Percentiles rank a stretch among this genome's conserved stretches.
Evolutionary conservation across 2,329 filamentous ascomycete genomes (phyloP).

Genomic region (Fusarium drepaniforme): DNA sequence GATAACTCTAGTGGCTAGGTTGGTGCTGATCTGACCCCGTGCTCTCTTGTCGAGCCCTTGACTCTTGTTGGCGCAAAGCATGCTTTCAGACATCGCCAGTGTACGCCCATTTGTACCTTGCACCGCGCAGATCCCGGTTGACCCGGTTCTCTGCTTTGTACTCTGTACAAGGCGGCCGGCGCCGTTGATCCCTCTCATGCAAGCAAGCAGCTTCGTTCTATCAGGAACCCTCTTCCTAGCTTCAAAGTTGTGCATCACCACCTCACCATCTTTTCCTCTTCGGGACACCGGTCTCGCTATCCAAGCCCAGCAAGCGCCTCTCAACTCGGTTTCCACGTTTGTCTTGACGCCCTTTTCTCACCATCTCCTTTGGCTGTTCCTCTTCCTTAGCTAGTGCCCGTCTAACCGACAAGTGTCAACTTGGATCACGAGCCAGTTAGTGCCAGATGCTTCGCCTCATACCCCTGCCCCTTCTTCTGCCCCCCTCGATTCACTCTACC

Average conservation of each 20-base stretch:
- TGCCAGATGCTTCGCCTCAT: slow-evolving; percentile 38
- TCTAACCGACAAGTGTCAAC: slow-evolving; percentile 33
- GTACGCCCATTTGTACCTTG: slow-evolving; percentile 18
- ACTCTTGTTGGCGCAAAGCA: slow-evolving; percentile 10
- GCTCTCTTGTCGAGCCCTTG: background rate
- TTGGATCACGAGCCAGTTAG: slow-evolving; percentile 40
- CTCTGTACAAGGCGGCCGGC: slow-evolving; percentile 16
- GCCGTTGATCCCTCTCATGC: slow-evolving; percentile 31
- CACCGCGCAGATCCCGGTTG: slow-evolving; percentile 19
- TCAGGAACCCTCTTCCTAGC: slow-evolving; percentile 16
- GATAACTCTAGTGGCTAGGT: slow-evolving; percentile 2
- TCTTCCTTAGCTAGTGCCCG: slow-evolving; percentile 17
- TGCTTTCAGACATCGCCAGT: background rate
- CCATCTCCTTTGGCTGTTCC: slow-evolving; percentile 14
- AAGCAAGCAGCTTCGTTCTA: slow-evolving; percentile 33
- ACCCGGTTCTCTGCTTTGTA: slow-evolving; percentile 15
- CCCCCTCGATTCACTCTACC: background rate
- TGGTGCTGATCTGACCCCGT: slow-evolving; percentile 3
- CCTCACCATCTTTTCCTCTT: slow-evolving; percentile 29
- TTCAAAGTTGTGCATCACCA: slow-evolving; percentile 25
- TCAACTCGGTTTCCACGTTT: slow-evolving; percentile 30
- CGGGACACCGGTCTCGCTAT: slow-evolving; percentile 39
- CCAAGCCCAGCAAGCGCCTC: slow-evolving; percentile 15
- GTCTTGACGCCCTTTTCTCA: slow-evolving; percentile 14
- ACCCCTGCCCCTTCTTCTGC: slow-evolving; percentile 12